Evolutionary conservation across 2,329 filamentous ascomycete species (phyloP).

Genomic region (Cladosporium sp.): DNA sequence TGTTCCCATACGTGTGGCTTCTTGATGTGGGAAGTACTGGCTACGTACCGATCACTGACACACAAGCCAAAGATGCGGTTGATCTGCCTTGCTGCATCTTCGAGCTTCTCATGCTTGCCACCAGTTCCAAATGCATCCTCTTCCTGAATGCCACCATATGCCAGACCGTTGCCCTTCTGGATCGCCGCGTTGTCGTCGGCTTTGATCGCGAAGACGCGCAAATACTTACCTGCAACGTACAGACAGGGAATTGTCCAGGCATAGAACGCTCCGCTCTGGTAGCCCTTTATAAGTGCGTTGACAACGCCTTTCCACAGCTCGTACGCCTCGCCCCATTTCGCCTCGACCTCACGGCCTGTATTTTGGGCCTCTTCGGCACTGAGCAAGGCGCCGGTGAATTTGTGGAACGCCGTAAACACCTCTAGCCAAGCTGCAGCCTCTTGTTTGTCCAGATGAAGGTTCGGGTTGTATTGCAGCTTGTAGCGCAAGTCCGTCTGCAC

Average conservation of each 20-base stretch:
- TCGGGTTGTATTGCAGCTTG: constrained; percentile 60
- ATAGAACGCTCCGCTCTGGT: constrained; percentile 70
- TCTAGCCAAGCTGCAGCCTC: constrained; percentile 83
- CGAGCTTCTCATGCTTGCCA: constrained; percentile 77
- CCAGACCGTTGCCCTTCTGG: constrained; percentile 37
- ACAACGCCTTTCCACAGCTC: constrained; percentile 84
- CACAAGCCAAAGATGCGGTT: constrained; percentile 92
- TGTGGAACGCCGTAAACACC: constrained; percentile 81
- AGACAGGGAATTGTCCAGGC: constrained; percentile 92
- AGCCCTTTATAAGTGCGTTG: constrained; percentile 73
- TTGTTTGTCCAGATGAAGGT: constrained; percentile 38
- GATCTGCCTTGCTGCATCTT: constrained; percentile 85
- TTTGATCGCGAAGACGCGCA: constrained; percentile 84
- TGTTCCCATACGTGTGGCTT: constrained; percentile 10
- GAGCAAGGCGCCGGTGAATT: constrained; percentile 69
- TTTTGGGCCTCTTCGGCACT: constrained; percentile 56
- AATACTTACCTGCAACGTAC: constrained; percentile 80
- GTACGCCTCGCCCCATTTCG: constrained; percentile 80
- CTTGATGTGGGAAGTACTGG: constrained; percentile 9
- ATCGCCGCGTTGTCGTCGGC: constrained; percentile 69
- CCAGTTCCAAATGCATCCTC: constrained; percentile 77
- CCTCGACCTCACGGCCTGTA: constrained; percentile 36
- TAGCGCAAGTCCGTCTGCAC: constrained; percentile 68
- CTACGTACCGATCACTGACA: constrained; percentile 74
- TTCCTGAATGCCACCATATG: constrained; percentile 59